Percentiles rank a stretch among this genome's conserved stretches.
Evolutionary conservation across 148 eudicot genomes (phyloP).

Genomic region (Chenopodium berlandieri): DNA sequence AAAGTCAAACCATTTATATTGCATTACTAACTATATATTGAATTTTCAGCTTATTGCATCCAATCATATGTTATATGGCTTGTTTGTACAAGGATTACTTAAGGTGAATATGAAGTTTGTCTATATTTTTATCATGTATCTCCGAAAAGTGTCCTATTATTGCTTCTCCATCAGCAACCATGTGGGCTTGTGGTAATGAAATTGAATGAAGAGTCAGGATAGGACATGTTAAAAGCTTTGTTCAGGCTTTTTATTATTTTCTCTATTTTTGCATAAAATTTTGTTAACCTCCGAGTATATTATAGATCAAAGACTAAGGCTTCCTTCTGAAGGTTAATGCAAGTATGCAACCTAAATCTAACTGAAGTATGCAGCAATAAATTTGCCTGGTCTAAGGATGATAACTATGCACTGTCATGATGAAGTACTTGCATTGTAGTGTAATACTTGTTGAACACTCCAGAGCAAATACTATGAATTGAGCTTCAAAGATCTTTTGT

Average conservation of each 20-base stretch:
- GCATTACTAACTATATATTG: not conserved
- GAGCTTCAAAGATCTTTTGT: not conserved
- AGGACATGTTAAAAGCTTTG: not conserved
- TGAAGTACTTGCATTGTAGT: not conserved
- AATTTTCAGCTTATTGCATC: conserved; percentile 3
- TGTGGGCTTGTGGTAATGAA: not conserved
- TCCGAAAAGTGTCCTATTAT: not conserved
- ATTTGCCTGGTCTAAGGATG: not conserved
- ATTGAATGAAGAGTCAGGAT: not conserved
- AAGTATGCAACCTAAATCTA: not conserved
- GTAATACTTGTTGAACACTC: not conserved
- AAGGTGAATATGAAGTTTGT: not conserved
- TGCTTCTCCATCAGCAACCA: not conserved
- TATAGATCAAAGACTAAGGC: not conserved
- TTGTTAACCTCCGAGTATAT: not conserved
- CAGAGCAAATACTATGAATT: not conserved
- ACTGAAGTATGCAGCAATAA: not conserved
- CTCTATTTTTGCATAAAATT: not conserved
- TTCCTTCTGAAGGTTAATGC: not conserved
- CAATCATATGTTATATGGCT: not conserved
- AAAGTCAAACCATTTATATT: not conserved
- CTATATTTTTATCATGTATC: not conserved
- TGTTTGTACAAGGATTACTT: not conserved
- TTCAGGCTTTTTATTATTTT: not conserved
- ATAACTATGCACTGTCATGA: not conserved